Conservation (phyloP, 2,329 filamentous ascomycete species). For the Xylariaceae sp. region DNA sequence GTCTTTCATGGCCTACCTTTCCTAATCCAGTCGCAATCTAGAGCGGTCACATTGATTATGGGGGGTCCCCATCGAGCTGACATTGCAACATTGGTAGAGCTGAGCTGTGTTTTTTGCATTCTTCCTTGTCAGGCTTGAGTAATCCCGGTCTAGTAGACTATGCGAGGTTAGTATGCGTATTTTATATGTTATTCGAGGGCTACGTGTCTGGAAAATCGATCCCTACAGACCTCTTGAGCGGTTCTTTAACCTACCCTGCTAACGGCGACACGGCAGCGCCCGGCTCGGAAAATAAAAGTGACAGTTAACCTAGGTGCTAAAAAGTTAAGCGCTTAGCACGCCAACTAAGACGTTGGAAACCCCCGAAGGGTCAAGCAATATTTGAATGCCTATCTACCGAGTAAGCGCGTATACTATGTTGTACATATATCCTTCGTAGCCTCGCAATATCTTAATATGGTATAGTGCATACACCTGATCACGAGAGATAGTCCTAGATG, state of each 20-base stretch:
- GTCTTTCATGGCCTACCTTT: constrained; percentile 10
- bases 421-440: background rate
- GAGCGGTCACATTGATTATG: constrained; percentile 22
- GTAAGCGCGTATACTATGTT: too few relatives aligned
- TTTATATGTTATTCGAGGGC: background rate
- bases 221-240: background rate
- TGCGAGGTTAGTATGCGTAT: background rate
- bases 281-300: constrained; percentile 5
- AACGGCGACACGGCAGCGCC: background rate
- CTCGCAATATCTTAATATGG: background rate
- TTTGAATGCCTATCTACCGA: background rate
- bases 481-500: background rate
- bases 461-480: background rate
- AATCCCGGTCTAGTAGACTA: background rate
- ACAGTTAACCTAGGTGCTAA: constrained; percentile 4
- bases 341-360: constrained; percentile 14
- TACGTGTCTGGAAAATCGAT: background rate
- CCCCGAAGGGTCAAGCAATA: background rate
- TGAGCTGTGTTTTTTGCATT: background rate
- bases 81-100: background rate
- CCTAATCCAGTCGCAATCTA: constrained; percentile 16
- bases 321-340: constrained; percentile 3
- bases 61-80: constrained; percentile 10
- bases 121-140: background rate
- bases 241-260: too few relatives aligned